phyloP scores from a whole-genome alignment of 495 filamentous ascomycete genomes.

The Penicillium ucsense region DNA sequence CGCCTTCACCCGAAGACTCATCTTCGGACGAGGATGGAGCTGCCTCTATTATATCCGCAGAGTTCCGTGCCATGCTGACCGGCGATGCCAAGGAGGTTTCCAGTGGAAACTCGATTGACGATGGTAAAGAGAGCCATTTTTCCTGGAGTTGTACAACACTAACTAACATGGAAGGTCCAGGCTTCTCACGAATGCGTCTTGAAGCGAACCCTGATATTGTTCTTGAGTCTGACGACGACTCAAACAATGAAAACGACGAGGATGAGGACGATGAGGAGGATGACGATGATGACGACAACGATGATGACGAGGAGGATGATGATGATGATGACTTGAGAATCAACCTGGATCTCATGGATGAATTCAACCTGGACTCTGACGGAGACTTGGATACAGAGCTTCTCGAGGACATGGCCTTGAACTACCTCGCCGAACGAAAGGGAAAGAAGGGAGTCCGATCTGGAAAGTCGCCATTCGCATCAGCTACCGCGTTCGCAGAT shows the following conservation, averaged over 20 bases:
- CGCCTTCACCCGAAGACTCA: background rate
- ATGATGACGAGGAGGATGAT: constrained; percentile 1
- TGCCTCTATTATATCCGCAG: background rate
- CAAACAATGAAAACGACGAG: background rate
- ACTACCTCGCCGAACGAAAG: constrained; percentile 3
- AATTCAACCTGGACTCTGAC: background rate
- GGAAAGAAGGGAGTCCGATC: constrained; percentile 3
- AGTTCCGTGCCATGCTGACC: background rate
- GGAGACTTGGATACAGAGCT: constrained; percentile 8
- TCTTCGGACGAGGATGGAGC: constrained; percentile 1
- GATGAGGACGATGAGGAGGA: background rate
- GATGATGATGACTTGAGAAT: constrained; percentile 13
- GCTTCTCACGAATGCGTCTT: constrained; percentile 9
- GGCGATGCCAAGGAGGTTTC: background rate
- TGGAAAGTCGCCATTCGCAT: constrained; percentile 38
- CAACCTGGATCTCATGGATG: constrained; percentile 1
- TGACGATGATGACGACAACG: background rate
- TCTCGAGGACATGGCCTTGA: constrained; percentile 12
- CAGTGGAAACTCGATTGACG: constrained; percentile 5
- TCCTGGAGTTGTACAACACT: too few species aligned
- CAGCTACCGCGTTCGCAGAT: constrained; percentile 55
- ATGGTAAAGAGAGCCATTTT: background rate
- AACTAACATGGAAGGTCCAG: constrained; percentile 4
- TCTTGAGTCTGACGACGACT: constrained; percentile 1
- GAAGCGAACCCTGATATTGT: constrained; percentile 4